phyloP scores from a whole-genome alignment of 441 rosid species.

The Gossypium davidsonii region DNA sequence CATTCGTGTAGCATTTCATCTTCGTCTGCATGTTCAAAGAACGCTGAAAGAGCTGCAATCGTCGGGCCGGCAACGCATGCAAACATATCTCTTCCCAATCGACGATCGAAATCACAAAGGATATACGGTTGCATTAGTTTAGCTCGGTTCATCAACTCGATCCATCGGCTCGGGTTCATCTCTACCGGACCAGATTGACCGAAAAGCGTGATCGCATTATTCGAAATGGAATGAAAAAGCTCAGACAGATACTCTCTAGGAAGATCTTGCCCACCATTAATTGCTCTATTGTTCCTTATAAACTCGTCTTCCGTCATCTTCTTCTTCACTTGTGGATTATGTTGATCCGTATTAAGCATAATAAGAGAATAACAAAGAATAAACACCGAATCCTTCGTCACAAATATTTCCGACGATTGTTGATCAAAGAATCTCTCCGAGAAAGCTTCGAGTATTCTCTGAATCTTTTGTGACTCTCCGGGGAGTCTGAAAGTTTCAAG shows the following conservation, averaged over 20 bases:
- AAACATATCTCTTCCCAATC: slow-evolving; percentile 86
- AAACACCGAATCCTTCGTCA: slow-evolving; percentile 62
- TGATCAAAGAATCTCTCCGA: slow-evolving; percentile 66
- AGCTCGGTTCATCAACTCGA: slow-evolving; percentile 59
- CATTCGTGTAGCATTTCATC: slow-evolving; percentile 87
- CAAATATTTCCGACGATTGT: slow-evolving; percentile 61
- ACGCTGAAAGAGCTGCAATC: slow-evolving; percentile 74
- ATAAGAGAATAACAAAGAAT: slow-evolving; percentile 79
- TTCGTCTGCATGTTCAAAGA: slow-evolving; percentile 81
- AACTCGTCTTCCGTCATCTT: slow-evolving; percentile 97
- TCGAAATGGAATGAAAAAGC: slow-evolving; percentile 68
- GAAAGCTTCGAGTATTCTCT: slow-evolving; percentile 75
- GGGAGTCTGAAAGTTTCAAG: slow-evolving; percentile 74
- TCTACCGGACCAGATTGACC: slow-evolving; percentile 48
- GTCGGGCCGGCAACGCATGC: slow-evolving; percentile 79
- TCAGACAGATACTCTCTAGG: slow-evolving; percentile 85
- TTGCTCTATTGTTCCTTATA: slow-evolving; percentile 74
- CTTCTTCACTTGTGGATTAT: slow-evolving; percentile 84
- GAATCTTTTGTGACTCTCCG: slow-evolving; percentile 86
- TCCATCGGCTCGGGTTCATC: slow-evolving; percentile 75
- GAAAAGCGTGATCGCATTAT: slow-evolving; percentile 44
- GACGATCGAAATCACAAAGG: slow-evolving; percentile 49
- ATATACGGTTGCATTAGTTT: slow-evolving; percentile 40
- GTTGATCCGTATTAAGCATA: slow-evolving; percentile 92
- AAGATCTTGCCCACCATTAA: slow-evolving; percentile 80